Conservation (phyloP, 2,329 filamentous ascomycete species). For the Xylariaceae sp. region DNA sequence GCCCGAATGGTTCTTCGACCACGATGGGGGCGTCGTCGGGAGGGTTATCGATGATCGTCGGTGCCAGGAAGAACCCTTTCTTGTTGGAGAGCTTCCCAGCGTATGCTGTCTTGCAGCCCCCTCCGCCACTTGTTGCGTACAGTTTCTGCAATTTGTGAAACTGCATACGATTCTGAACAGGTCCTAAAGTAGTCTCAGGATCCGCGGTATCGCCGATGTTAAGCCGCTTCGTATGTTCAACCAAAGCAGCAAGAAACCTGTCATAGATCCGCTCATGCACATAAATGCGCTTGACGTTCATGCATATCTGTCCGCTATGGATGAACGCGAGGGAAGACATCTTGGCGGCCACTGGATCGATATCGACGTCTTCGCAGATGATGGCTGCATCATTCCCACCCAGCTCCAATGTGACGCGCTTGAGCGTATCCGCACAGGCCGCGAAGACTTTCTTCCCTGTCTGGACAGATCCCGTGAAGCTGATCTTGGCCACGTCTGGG, state of each 20-base stretch:
- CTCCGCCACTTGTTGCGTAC: slow-evolving; percentile 20
- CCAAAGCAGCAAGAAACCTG: slow-evolving; percentile 43
- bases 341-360: not conserved
- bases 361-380: slow-evolving; percentile 55
- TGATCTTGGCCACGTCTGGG: slow-evolving; percentile 60
- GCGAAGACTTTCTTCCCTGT: slow-evolving; percentile 62
- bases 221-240: slow-evolving; percentile 24
- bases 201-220: slow-evolving; percentile 1
- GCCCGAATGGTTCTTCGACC: slow-evolving; percentile 27
- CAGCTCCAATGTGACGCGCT: slow-evolving; percentile 62
- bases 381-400: slow-evolving; percentile 62
- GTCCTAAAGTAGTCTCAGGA: slow-evolving; percentile 9
- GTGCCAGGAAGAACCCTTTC: slow-evolving; percentile 18
- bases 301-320: slow-evolving; percentile 53
- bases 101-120: slow-evolving; percentile 17
- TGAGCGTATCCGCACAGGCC: slow-evolving; percentile 53
- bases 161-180: slow-evolving; percentile 21
- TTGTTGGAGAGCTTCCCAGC: slow-evolving; percentile 6
- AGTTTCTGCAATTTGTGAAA: slow-evolving; percentile 23
- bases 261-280: slow-evolving; percentile 51
- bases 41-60: slow-evolving; percentile 25
- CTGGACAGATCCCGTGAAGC: slow-evolving; percentile 60
- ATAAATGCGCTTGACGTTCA: slow-evolving; percentile 51
- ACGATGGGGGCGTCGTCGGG: slow-evolving; percentile 23
- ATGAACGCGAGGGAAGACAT: slow-evolving; percentile 37